These are phyloP conservation scores for Pseudogymnoascus destructans DNA, from an alignment of 2,329 filamentous ascomycete species.

Conservation along the genomic window DNA sequence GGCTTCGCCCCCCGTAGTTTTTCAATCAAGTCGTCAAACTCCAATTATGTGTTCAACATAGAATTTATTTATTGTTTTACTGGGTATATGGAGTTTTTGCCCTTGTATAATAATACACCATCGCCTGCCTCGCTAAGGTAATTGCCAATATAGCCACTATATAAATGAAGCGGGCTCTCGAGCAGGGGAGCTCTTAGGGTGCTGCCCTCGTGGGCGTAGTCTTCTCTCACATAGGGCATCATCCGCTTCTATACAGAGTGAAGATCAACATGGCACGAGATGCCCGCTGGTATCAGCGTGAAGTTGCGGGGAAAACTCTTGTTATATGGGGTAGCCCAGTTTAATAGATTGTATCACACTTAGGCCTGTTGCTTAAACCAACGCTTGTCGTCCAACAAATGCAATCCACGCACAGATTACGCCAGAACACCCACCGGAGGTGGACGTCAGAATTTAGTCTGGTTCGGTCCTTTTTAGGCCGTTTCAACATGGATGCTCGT, in stretches of 20 bases:
- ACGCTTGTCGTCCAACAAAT: background rate
- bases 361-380: background rate
- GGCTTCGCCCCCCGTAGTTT: too few relatives aligned
- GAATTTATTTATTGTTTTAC: too few relatives aligned
- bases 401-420: background rate
- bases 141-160: background rate
- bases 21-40: too few relatives aligned
- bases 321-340: background rate
- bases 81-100: too few relatives aligned
- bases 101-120: too few relatives aligned
- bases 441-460: background rate
- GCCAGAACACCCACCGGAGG: background rate
- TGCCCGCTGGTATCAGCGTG: background rate
- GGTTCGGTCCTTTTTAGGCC: background rate
- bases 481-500: background rate
- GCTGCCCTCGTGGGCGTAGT: background rate
- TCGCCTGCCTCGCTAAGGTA: background rate
- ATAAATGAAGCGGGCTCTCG: background rate
- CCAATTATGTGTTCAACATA: too few relatives aligned
- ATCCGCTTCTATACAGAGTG: background rate
- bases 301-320: slow-evolving; percentile 5
- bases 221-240: background rate
- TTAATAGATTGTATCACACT: slow-evolving; percentile 1
- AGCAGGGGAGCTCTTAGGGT: background rate
- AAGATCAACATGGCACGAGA: background rate